Conservation (phyloP, 2,329 filamentous ascomycete species). For the Myotisia sp. region DNA sequence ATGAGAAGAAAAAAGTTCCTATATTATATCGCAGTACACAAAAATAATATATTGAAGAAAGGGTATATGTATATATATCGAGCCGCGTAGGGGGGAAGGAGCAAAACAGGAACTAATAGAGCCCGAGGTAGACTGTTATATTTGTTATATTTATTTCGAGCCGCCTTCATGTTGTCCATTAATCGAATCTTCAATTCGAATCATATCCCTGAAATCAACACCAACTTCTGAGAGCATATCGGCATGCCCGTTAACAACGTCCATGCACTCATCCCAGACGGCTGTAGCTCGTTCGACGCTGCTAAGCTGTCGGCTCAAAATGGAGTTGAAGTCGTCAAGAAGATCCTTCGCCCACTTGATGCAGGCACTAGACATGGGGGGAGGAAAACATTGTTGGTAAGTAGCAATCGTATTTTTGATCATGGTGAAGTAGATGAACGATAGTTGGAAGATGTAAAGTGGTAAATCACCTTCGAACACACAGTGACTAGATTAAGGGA, state of each 20-base stretch:
- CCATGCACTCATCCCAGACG: slow-evolving; percentile 71
- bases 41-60: no score
- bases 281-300: slow-evolving; percentile 63
- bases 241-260: slow-evolving; percentile 66
- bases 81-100: no score
- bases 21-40: no score
- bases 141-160: no score
- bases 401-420: slow-evolving; percentile 86
- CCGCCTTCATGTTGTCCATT: no score
- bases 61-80: no score
- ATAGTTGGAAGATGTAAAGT: slow-evolving; percentile 86
- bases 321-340: slow-evolving; percentile 76
- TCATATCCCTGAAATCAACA: slow-evolving; percentile 72
- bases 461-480: slow-evolving; percentile 89
- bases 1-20: no score
- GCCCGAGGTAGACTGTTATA: no score
- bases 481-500: slow-evolving; percentile 51
- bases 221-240: slow-evolving; percentile 70
- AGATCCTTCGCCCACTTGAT: slow-evolving; percentile 98
- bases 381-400: slow-evolving; percentile 75
- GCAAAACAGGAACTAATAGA: no score
- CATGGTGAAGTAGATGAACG: slow-evolving; percentile 87
- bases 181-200: slow-evolving; percentile 24
- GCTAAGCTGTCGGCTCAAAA: slow-evolving; percentile 71
- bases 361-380: slow-evolving; percentile 78